Evolutionary conservation across 192 early-diverging fungal genomes (phyloP).

Genomic region (Umbelopsis sp.): DNA sequence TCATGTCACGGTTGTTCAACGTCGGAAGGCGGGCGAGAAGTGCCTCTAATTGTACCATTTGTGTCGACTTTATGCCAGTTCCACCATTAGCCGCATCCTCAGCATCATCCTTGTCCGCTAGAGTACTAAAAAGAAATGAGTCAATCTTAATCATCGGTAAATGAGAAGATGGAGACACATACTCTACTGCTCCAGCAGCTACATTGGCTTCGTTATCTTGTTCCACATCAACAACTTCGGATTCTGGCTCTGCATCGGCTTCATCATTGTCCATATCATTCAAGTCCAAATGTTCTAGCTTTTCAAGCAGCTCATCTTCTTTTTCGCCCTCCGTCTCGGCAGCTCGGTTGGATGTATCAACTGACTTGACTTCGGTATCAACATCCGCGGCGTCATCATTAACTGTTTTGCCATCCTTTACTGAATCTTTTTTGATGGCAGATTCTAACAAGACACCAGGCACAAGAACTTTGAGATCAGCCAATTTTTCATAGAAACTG

Average conservation of each 20-base stretch:
- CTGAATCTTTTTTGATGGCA: conserved; percentile 38
- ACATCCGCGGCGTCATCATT: conserved; percentile 24
- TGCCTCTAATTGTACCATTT: conserved; percentile 59
- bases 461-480: conserved; percentile 78
- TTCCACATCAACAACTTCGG: conserved; percentile 32
- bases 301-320: conserved; percentile 21
- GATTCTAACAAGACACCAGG: conserved; percentile 81
- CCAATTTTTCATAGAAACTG: conserved; percentile 85
- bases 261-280: conserved; percentile 24
- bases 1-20: conserved; percentile 78
- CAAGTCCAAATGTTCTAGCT: conserved; percentile 19
- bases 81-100: conserved; percentile 37
- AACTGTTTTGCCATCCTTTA: conserved; percentile 37
- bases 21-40: conserved; percentile 74
- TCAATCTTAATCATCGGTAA: background rate
- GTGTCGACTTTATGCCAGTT: conserved; percentile 22
- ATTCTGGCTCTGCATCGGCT: conserved; percentile 20
- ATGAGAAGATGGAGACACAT: conserved; percentile 1
- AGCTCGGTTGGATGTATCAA: background rate
- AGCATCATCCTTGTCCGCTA: conserved; percentile 30
- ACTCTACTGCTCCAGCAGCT: conserved; percentile 29
- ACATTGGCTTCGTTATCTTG: conserved; percentile 33
- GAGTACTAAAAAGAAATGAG: too few species aligned
- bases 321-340: conserved; percentile 11
- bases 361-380: background rate